Percentiles rank a stretch among this genome's conserved stretches.
phyloP scores from a whole-genome alignment of 441 rosid species.

The Biscutella laevigata region DNA sequence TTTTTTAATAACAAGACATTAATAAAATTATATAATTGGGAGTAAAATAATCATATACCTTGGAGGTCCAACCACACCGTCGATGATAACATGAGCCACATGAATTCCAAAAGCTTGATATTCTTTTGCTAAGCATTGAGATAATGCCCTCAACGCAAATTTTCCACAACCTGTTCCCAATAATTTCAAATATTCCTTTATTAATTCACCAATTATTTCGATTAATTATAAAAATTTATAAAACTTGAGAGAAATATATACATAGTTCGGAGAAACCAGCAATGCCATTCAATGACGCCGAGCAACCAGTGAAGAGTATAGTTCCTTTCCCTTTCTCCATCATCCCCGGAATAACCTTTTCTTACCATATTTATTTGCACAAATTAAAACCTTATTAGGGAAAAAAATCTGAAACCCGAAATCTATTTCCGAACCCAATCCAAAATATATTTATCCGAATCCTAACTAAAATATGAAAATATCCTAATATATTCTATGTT shows the following conservation, averaged over 20 bases:
- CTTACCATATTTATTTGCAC: neutral
- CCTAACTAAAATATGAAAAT: no score
- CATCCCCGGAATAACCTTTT: conserved; percentile 79
- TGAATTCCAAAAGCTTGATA: conserved; percentile 73
- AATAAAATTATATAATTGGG: no score
- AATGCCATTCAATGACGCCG: conserved; percentile 72
- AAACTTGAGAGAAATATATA: conserved; percentile 28
- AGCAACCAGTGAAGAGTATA: conserved; percentile 82
- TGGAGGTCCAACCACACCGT: conserved; percentile 70
- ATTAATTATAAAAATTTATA: neutral
- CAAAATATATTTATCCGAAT: no score
- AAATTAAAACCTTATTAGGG: no score
- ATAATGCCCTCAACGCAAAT: conserved; percentile 76
- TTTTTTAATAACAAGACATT: no score
- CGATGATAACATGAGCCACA: conserved; percentile 79
- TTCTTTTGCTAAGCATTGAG: conserved; percentile 81
- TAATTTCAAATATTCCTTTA: neutral
- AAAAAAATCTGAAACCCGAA: no score
- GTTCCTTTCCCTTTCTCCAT: conserved; percentile 87
- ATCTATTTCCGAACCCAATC: no score
- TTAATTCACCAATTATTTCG: neutral
- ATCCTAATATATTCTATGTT: no score
- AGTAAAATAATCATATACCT: conserved; percentile 33
- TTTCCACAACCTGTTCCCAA: conserved; percentile 77
- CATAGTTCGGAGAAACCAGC: conserved; percentile 85